phyloP scores from a whole-genome alignment of 345 rosid species.

The Toxicodendron radicans region DNA sequence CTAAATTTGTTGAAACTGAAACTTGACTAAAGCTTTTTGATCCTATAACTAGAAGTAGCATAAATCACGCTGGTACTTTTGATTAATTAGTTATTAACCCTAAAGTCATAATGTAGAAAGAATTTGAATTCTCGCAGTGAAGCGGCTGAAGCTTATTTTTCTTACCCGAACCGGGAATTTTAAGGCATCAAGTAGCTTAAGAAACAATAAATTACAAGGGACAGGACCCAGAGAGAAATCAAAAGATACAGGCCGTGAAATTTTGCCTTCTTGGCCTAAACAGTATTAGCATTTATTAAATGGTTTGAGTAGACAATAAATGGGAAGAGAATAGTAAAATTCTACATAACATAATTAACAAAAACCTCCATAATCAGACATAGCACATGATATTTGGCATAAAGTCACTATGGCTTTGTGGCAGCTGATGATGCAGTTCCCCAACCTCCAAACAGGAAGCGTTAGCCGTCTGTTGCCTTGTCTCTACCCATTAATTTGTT shows the following conservation, averaged over 20 bases:
- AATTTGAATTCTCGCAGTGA: background rate
- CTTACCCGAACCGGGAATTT: background rate
- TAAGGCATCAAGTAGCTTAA: background rate
- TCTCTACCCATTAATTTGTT: background rate
- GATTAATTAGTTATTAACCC: background rate
- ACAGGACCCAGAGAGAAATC: too few relatives aligned
- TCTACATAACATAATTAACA: too few relatives aligned
- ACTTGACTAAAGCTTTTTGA: constrained; percentile 16
- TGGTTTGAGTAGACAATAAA: background rate
- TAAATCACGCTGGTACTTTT: background rate
- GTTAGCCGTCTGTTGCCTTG: background rate
- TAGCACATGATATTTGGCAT: constrained; percentile 27
- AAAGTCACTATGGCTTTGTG: constrained; percentile 21
- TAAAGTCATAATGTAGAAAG: background rate
- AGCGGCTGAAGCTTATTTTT: background rate
- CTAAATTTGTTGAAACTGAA: constrained; percentile 22
- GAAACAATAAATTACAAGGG: too few relatives aligned
- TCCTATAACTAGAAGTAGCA: background rate
- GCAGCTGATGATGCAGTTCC: constrained; percentile 25
- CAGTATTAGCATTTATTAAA: too few relatives aligned
- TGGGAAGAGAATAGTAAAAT: too few relatives aligned
- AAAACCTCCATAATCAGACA: background rate
- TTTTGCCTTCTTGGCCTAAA: too few relatives aligned
- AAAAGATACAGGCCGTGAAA: too few relatives aligned
- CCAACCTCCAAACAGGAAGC: constrained; percentile 22